These are phyloP conservation scores for Berberis thunbergii DNA, from an alignment of 164 flowering plant genomes.

Conservation along the genomic window DNA sequence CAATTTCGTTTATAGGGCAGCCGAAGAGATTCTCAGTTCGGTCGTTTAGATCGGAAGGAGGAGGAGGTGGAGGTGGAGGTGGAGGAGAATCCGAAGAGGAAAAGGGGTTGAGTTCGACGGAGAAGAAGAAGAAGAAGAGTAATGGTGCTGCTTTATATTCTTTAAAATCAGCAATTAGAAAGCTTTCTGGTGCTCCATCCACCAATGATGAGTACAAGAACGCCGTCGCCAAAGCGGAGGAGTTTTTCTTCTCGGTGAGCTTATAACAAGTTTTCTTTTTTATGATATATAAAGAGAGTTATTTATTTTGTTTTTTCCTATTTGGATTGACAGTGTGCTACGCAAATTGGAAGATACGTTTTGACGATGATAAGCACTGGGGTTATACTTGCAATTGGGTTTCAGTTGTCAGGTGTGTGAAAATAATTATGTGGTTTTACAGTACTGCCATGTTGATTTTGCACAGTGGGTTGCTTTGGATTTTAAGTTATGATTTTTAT, in stretches of 20 bases:
- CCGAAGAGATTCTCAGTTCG: conserved; percentile 23
- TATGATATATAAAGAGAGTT: background rate
- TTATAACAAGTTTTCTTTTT: background rate
- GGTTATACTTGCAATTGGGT: conserved; percentile 68
- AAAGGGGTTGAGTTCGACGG: conserved; percentile 5
- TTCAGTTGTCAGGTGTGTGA: conserved; percentile 75
- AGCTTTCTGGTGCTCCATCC: conserved; percentile 20
- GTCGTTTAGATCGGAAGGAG: conserved; percentile 40
- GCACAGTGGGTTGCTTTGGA: background rate
- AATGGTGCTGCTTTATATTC: conserved; percentile 22
- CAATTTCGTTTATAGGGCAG: conserved; percentile 14
- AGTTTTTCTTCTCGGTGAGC: conserved; percentile 51
- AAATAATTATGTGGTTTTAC: background rate
- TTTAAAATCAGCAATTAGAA: conserved; percentile 27
- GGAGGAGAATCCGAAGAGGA: conserved; percentile 10
- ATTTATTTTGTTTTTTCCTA: background rate
- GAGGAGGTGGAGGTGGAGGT: conserved; percentile 20
- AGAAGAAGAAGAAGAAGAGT: conserved; percentile 14
- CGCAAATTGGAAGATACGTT: conserved; percentile 77
- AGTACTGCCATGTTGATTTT: background rate
- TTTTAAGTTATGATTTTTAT: conserved; percentile 6
- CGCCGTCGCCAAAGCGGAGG: conserved; percentile 25
- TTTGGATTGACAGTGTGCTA: conserved; percentile 33
- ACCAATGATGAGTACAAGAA: conserved; percentile 18
- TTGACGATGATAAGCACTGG: conserved; percentile 97